Conservation (phyloP, 2,329 filamentous ascomycete genomes). For the Trichoderma aggressivum region DNA sequence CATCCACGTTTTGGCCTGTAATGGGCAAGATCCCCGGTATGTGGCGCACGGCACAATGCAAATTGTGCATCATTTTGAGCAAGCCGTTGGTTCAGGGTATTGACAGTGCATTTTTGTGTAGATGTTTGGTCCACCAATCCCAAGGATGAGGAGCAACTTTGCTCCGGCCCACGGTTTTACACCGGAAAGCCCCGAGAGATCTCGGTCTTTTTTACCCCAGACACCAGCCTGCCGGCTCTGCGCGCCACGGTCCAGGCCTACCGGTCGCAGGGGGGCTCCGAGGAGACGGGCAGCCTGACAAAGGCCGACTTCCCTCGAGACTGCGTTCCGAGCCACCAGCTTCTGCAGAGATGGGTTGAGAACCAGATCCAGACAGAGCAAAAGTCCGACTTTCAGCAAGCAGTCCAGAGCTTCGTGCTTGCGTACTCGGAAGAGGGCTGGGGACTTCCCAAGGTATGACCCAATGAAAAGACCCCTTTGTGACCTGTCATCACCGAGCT, state of each 20-base stretch:
- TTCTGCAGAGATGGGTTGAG: constrained; percentile 39
- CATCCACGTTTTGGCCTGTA: constrained; percentile 37
- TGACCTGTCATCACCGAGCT: constrained; percentile 17
- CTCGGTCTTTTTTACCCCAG: constrained; percentile 35
- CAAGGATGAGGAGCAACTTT: constrained; percentile 34
- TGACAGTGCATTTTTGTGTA: constrained; percentile 26
- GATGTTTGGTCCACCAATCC: constrained; percentile 39
- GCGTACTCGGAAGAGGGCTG: constrained; percentile 35
- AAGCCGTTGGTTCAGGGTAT: constrained; percentile 6
- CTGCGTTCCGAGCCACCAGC: constrained; percentile 34
- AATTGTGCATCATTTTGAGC: constrained; percentile 2
- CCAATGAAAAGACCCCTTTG: neutral
- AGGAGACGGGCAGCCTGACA: constrained; percentile 30
- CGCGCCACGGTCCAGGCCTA: constrained; percentile 40
- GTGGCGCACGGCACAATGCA: constrained; percentile 22
- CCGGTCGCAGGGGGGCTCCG: constrained; percentile 30
- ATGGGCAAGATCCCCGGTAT: constrained; percentile 39
- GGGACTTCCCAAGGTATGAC: constrained; percentile 39
- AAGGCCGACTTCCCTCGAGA: constrained; percentile 39
- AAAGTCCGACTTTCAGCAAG: constrained; percentile 31
- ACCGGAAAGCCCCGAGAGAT: constrained; percentile 37
- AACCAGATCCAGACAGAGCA: constrained; percentile 36
- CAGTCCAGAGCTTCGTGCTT: constrained; percentile 38
- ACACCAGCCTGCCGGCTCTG: constrained; percentile 38
- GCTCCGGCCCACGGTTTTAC: constrained; percentile 36